phyloP scores from a whole-genome alignment of 306 rosid genomes.

The Cicer cuneatum region DNA sequence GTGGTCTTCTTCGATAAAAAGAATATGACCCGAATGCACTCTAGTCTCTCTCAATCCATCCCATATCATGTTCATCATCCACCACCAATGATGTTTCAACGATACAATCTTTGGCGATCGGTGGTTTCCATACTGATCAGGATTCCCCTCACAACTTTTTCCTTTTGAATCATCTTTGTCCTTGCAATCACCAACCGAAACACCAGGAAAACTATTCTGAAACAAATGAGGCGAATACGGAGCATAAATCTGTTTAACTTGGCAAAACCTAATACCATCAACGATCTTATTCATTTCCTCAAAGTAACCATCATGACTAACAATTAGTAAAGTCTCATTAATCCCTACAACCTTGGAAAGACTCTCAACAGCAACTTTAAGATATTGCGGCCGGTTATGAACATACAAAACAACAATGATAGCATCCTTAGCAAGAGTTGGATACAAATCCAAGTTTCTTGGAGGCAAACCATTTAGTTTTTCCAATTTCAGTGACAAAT shows the following conservation, averaged over 20 bases:
- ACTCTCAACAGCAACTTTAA: slow-evolving; percentile 75
- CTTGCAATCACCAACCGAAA: slow-evolving; percentile 69
- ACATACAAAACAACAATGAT: slow-evolving; percentile 83
- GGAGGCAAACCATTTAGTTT: slow-evolving; percentile 71
- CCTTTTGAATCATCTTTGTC: slow-evolving; percentile 56
- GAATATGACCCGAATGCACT: slow-evolving; percentile 69
- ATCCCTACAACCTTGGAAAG: slow-evolving; percentile 82
- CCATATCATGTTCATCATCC: slow-evolving; percentile 99
- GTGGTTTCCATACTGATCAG: slow-evolving; percentile 94
- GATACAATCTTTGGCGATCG: slow-evolving; percentile 87
- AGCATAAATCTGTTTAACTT: slow-evolving; percentile 90
- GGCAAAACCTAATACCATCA: slow-evolving; percentile 73
- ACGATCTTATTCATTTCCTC: slow-evolving; percentile 82
- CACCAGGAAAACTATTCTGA: slow-evolving; percentile 76
- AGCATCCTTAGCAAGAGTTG: slow-evolving; percentile 67
- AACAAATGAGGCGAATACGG: slow-evolving; percentile 90
- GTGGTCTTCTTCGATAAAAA: slow-evolving; percentile 96
- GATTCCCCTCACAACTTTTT: slow-evolving; percentile 66
- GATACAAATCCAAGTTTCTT: slow-evolving; percentile 80
- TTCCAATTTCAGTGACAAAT: slow-evolving; percentile 67
- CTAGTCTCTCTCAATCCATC: slow-evolving; percentile 84
- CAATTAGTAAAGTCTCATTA: slow-evolving; percentile 78
- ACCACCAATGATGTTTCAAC: slow-evolving; percentile 99
- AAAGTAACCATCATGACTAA: slow-evolving; percentile 93
- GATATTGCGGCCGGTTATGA: slow-evolving; percentile 90